Conservation (phyloP, 352 stramenopile species). For the Phytophthora sp. region DNA sequence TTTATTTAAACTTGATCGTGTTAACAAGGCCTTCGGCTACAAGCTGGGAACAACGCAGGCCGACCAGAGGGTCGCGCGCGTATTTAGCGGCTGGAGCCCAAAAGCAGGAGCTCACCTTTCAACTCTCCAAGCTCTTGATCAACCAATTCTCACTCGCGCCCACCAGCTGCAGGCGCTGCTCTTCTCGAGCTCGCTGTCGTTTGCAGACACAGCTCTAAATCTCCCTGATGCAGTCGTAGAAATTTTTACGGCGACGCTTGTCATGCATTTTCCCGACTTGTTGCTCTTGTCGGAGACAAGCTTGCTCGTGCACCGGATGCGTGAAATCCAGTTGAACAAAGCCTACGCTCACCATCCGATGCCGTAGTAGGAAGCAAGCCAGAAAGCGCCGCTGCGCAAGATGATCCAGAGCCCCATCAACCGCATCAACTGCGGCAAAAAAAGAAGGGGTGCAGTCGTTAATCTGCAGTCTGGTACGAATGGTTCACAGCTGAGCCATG, state of each 20-base stretch:
- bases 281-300: not conserved
- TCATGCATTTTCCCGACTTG: slow-evolving; percentile 18
- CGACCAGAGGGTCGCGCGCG: not conserved
- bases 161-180: not conserved
- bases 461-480: too few relatives aligned
- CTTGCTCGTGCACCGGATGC: slow-evolving; percentile 1
- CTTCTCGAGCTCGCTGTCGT: not conserved
- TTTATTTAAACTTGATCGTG: not conserved
- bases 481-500: too few relatives aligned
- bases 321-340: too few relatives aligned
- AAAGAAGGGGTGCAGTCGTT: too few relatives aligned
- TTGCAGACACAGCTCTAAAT: slow-evolving; percentile 2
- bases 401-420: too few relatives aligned
- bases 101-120: not conserved
- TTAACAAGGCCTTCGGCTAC: not conserved
- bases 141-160: not conserved
- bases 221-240: slow-evolving; percentile 6
- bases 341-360: too few relatives aligned
- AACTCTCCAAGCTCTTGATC: not conserved
- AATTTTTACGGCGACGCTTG: slow-evolving; percentile 2
- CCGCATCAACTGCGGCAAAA: too few relatives aligned
- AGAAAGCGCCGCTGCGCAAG: too few relatives aligned
- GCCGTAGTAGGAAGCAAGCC: too few relatives aligned
- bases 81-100: not conserved
- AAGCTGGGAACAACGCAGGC: not conserved